These are phyloP conservation scores for Kuraishia ogatae DNA, from an alignment of 805 yeast genomes.

Conservation along the genomic window DNA sequence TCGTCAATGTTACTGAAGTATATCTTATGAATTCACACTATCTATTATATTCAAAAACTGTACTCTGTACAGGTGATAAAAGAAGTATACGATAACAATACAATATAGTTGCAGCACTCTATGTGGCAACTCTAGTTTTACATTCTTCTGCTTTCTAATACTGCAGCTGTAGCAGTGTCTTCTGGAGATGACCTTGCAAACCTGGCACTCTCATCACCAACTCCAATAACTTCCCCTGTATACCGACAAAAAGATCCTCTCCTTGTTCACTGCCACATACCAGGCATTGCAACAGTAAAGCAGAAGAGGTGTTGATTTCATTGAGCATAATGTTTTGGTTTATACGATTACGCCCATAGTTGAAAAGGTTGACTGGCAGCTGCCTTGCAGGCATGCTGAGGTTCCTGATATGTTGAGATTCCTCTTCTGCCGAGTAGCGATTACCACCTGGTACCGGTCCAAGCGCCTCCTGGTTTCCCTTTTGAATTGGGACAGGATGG, in stretches of 20 bases:
- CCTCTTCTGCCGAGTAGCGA: constrained; percentile 4
- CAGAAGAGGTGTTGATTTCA: constrained; percentile 31
- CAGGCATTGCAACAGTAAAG: constrained; percentile 26
- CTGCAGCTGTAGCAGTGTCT: constrained; percentile 9
- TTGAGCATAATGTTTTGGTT: constrained; percentile 24
- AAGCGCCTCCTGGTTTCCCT: constrained; percentile 34
- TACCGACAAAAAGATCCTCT: constrained; percentile 21
- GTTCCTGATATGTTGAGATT: constrained; percentile 4
- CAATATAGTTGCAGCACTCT: not conserved
- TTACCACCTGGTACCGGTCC: constrained; percentile 4
- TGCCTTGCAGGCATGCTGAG: constrained; percentile 16
- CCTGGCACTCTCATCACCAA: constrained; percentile 26
- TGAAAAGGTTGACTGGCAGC: constrained; percentile 19
- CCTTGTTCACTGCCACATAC: constrained; percentile 21
- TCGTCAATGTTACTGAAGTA: not conserved
- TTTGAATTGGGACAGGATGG: constrained; percentile 38
- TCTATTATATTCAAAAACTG: not conserved
- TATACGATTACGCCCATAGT: constrained; percentile 14
- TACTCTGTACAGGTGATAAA: not conserved
- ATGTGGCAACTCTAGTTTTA: not conserved
- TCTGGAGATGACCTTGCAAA: constrained; percentile 14
- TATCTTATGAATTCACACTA: constrained; percentile 7
- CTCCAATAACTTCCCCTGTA: constrained; percentile 22
- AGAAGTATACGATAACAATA: not conserved
- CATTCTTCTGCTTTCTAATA: not conserved